Evolutionary conservation across 1,284 basidiomycete species (phyloP), one percentile per base, ranked within the genome.

Genomic region (Malassezia furfur): DNA sequence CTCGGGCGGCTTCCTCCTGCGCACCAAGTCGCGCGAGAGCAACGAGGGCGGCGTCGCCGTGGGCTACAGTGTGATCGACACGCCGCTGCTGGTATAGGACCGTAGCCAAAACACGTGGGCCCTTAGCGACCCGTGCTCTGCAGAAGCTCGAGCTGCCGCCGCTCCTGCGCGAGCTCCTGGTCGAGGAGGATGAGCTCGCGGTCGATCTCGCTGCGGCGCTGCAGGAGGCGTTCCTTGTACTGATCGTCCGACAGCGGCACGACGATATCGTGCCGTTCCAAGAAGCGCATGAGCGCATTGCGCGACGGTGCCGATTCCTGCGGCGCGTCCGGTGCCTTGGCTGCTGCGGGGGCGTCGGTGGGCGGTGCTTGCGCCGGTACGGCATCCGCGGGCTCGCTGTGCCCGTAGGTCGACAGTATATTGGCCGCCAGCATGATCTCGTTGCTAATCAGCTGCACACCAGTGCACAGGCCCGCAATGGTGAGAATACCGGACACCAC

Each of bases 31-130:
- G 2, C 85, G 84, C 68, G 88, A 91, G 57, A 89, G 85, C 60
- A 86, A 96, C 70, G 93, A 98, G 72, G 91, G 91, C 10, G 91
- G 91, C 5, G 87, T 96, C 6, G 90, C 90, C 0, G 87, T 88
- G 50, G 91, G 93, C 30, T 88, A 86, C 76, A 87, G 84, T 6
- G 89, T 91, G 2, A 77, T 93, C 52, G 90, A 93, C 72, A 87
- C 86, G 1, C 72, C 88, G 31, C 73, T 90, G 11, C 77, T 93
- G 43, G 81, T 90, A 35, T 76, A 62, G 48, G 12, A 7, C 25
- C 25, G 25, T 28, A 28, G 25, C 25, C 25, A 28, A 28, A 28
- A 7, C 25, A 28, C 25, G 4, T 7, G 25, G 25, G 25, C 25
- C 7, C 7, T 28, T 7, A 28, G 25, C 25, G 25, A 28, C 25